phyloP scores from a whole-genome alignment of 2,329 filamentous ascomycete species.

The Onygenales sp. region DNA sequence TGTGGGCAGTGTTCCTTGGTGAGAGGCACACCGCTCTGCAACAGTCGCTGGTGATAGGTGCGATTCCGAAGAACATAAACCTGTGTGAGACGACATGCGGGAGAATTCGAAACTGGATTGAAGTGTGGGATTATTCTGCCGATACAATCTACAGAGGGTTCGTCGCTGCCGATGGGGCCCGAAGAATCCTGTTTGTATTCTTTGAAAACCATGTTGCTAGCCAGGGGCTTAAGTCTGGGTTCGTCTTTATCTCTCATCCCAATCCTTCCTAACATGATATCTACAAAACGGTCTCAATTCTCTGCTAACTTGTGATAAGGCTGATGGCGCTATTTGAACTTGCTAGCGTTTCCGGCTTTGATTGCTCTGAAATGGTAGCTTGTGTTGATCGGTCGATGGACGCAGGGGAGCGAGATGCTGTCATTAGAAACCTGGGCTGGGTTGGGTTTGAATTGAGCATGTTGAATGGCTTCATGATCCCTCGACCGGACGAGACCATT shows the following conservation, averaged over 20 bases:
- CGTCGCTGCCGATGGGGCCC: slow-evolving; percentile 58
- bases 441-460: slow-evolving; percentile 81
- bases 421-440: slow-evolving; percentile 82
- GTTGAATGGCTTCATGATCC: slow-evolving; percentile 58
- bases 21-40: slow-evolving; percentile 69
- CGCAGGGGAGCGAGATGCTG: slow-evolving; percentile 51
- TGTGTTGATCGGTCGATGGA: slow-evolving; percentile 67
- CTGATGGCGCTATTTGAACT: slow-evolving; percentile 87
- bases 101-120: slow-evolving; percentile 26
- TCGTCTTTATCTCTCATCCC: slow-evolving; percentile 31
- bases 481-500: slow-evolving; percentile 47
- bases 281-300: not conserved
- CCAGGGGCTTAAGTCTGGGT: slow-evolving; percentile 80
- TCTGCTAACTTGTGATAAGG: slow-evolving; percentile 38
- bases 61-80: slow-evolving; percentile 34
- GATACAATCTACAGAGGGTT: slow-evolving; percentile 82
- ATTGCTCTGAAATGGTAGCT: slow-evolving; percentile 67
- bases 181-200: slow-evolving; percentile 77
- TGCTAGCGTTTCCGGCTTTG: slow-evolving; percentile 60
- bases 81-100: slow-evolving; percentile 21
- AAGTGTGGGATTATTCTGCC: slow-evolving; percentile 63
- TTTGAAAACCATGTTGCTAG: slow-evolving; percentile 66
- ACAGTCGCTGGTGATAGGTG: slow-evolving; percentile 83
- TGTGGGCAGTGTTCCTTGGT: slow-evolving; percentile 91
- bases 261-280: not conserved